Percentiles rank a stretch among this genome's conserved stretches.
Evolutionary conservation across 306 rosid genomes (phyloP).

Genomic region (Gastrolobium bilobum): DNA sequence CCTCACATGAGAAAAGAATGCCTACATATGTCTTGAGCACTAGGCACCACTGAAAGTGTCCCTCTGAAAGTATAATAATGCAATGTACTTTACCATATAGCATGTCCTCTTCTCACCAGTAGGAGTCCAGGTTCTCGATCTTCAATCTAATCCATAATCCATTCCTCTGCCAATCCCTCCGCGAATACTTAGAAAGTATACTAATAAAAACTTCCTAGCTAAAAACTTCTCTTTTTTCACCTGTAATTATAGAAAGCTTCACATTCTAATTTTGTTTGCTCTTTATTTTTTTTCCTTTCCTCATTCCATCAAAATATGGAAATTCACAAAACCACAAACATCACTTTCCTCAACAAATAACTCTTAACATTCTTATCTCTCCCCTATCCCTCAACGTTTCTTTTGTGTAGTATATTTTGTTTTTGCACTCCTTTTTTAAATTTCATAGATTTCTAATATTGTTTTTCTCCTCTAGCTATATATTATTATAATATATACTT

Average conservation of each 20-base stretch:
- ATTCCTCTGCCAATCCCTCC: constrained; percentile 40
- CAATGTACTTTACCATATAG: constrained; percentile 48
- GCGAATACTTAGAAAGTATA: constrained; percentile 33
- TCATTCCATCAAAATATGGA: constrained; percentile 29
- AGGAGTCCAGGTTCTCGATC: constrained; percentile 43
- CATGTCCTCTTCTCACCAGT: constrained; percentile 50
- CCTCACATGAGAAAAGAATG: constrained; percentile 53
- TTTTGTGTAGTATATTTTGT: neutral
- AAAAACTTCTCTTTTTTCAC: constrained; percentile 38
- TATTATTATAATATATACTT: constrained; percentile 49
- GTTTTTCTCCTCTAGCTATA: constrained; percentile 37
- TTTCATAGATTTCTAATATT: constrained; percentile 25
- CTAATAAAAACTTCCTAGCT: constrained; percentile 26
- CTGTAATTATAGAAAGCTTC: neutral
- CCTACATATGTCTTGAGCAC: constrained; percentile 45
- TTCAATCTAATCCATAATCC: constrained; percentile 33
- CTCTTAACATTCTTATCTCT: constrained; percentile 22
- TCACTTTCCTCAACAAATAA: constrained; percentile 8
- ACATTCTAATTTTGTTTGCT: neutral
- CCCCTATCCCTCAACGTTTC: constrained; percentile 1
- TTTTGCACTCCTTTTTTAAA: constrained; percentile 34
- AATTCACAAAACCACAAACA: constrained; percentile 27
- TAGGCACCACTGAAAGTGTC: constrained; percentile 47
- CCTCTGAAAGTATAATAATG: constrained; percentile 36
- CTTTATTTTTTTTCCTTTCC: neutral